Base-by-base conservation (phyloP, 371 early-diverging fungal species). In the Apophysomyces ossiformis region DNA sequence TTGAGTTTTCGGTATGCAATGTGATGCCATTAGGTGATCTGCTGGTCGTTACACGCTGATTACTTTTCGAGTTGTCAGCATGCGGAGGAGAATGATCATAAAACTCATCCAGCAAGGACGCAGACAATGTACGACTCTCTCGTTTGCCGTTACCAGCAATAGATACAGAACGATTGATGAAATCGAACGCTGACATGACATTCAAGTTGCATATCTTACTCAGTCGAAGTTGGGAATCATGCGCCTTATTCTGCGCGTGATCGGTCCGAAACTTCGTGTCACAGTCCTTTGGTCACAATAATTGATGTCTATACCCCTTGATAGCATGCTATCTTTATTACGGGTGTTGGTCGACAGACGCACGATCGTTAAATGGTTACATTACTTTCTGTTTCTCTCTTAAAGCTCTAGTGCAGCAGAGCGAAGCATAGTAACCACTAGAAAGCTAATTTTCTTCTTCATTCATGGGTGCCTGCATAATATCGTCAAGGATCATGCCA, bases 161-260 rank as follows among this genome's bases (percentile, higher is more conserved):
- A 21, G 18, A 12, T 9, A 37, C 26, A 58, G 37, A 58, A 5
- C 41, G 58, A 58, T 58, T 58, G 58, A 58, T 58, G 35, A 58
- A 58, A 37, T 58, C 58, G 13, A 58, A 58, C 12, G 58, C 41
- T 58, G 58, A 58, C 41, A 58, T 58, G 37, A 26, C 6, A 18
- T 59, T 8, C 12, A n/a, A 4, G 7, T 36, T 35, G 8, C n/a
- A 13, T 58, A 15, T 38, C 0, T 58, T 15, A 4, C 32, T 35
- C 4, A 32, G 54, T 21, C 21, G 21, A 50, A 50, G 21, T 50
- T 8, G 21, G 16, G 54, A 21, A 16, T 50, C n/a, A 50, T 21
- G 18, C n/a, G 8, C 21, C 21, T 26, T 26, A 26, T 50, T 21
- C 47, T 21, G 21, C 54, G 54, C 54, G 54, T 50, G 54, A 50